Evolutionary conservation across 108 stramenopile species (phyloP).

Genomic region (Cylindrotheca fusiformis): DNA sequence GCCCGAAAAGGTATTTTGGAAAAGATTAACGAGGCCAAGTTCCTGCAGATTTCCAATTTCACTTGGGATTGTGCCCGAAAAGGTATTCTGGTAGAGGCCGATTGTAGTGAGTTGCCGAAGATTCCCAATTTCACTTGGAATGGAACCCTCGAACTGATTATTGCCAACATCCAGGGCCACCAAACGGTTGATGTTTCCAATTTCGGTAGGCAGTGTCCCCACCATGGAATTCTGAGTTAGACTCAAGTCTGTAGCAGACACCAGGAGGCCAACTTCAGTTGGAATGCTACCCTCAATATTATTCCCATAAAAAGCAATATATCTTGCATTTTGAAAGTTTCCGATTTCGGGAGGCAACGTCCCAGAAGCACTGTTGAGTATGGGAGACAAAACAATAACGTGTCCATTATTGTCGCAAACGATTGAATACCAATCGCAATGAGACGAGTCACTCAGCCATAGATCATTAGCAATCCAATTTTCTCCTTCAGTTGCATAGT

Average conservation of each 20-base stretch:
- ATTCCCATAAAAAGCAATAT: neutral
- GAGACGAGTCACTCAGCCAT: no score
- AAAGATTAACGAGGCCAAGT: neutral
- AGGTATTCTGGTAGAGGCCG: conserved; percentile 17
- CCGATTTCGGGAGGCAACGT: conserved; percentile 18
- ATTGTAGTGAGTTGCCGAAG: conserved; percentile 30
- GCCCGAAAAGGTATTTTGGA: conserved; percentile 1
- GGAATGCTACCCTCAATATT: neutral
- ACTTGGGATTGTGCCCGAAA: conserved; percentile 16
- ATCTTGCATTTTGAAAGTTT: no score
- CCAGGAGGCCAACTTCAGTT: neutral
- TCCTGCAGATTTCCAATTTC: conserved; percentile 15
- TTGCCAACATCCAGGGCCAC: no score
- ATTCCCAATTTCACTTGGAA: conserved; percentile 19
- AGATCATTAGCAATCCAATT: conserved; percentile 17
- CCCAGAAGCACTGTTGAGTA: conserved; percentile 2
- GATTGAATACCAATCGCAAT: conserved; percentile 48
- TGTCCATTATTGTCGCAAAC: conserved; percentile 35
- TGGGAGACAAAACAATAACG: conserved; percentile 2
- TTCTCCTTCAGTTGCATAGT: conserved; percentile 38
- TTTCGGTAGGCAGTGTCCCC: conserved; percentile 1
- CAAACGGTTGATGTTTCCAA: neutral
- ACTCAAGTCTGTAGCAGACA: neutral
- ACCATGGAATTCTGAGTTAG: neutral
- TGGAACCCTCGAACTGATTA: neutral